Evolutionary conservation across 106 monocot species (phyloP).

Genomic region (Acorus gramineus): DNA sequence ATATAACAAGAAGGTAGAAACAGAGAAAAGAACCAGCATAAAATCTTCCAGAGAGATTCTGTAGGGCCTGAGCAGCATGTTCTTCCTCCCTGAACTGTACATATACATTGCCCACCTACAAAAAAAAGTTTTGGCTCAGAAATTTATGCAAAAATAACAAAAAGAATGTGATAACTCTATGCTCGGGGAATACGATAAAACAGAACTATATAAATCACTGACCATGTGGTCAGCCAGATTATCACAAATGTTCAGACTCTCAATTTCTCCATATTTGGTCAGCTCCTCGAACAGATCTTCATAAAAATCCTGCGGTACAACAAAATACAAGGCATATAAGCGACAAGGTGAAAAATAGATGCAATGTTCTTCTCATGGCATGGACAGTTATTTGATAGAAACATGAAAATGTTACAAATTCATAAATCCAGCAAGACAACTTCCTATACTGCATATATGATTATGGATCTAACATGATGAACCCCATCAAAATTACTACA

Average conservation of each 20-base stretch:
- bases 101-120: slow-evolving; percentile 34
- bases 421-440: too few species aligned
- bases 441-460: too few species aligned
- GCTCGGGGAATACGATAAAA: background rate
- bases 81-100: slow-evolving; percentile 42
- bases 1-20: background rate
- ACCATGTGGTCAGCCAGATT: slow-evolving; percentile 43
- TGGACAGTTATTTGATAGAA: too few species aligned
- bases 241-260: slow-evolving; percentile 35
- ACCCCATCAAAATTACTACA: too few species aligned
- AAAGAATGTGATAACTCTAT: background rate
- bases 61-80: slow-evolving; percentile 26
- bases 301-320: slow-evolving; percentile 20
- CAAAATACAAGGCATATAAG: too few species aligned
- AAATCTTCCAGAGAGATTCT: slow-evolving; percentile 24
- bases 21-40: slow-evolving; percentile 17
- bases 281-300: slow-evolving; percentile 40
- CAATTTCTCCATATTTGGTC: slow-evolving; percentile 32
- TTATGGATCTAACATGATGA: too few species aligned
- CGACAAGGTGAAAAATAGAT: too few species aligned
- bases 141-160: background rate
- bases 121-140: background rate
- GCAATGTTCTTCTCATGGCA: too few species aligned
- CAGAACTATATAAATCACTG: background rate
- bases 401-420: too few species aligned